Evolutionary conservation across 2,329 filamentous ascomycete species (phyloP), one percentile per base, ranked within the genome.

Genomic region (Pleomassaria siparia): DNA sequence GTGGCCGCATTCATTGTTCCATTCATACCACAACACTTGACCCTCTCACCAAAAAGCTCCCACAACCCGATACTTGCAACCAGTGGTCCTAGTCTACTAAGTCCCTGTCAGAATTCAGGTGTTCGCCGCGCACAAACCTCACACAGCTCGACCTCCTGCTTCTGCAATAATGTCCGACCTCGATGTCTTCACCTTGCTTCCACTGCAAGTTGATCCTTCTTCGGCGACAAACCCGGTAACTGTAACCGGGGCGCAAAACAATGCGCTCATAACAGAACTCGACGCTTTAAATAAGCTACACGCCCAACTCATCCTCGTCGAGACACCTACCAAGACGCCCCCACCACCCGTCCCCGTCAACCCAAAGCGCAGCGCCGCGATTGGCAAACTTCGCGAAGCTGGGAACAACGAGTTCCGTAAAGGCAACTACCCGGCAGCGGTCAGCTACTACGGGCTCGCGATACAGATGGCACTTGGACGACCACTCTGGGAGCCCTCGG

Each of bases 271-370:
- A 37, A 59, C 62, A 49, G 74, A 78, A 53, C 84, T 96, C 58
- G 74, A 80, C 26, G 76, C 84, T 33, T 84, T 97, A 51, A 96
- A 96, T 79, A 66, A 72, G 42, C 83, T 96, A 42, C 89, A 95
- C 82, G 84, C 84, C 58, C 72, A 81, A 35, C 82, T 97, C 51
- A 77, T 94, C 60, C 72, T 73, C 46, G 81, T 90, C 58, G 79
- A 83, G 37, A 74, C 76, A 0, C 82, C 86, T 5, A 80, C 82
- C 49, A 73, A 74, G 47, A 79, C 90, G 16, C 92, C 92, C 0
- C 91, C 91, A 4, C 88, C 92, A 0, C 94, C 94, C 0, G 81
- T 95, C 33, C 91, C 91, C 50, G 86, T 96, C 53, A 95, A 96
- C 78, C 91, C 90, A 43, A 96, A 96, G 76, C 89, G 92, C 65